phyloP scores from a whole-genome alignment of 2,329 filamentous ascomycete genomes.

The Neopestalotiopsis rosae region DNA sequence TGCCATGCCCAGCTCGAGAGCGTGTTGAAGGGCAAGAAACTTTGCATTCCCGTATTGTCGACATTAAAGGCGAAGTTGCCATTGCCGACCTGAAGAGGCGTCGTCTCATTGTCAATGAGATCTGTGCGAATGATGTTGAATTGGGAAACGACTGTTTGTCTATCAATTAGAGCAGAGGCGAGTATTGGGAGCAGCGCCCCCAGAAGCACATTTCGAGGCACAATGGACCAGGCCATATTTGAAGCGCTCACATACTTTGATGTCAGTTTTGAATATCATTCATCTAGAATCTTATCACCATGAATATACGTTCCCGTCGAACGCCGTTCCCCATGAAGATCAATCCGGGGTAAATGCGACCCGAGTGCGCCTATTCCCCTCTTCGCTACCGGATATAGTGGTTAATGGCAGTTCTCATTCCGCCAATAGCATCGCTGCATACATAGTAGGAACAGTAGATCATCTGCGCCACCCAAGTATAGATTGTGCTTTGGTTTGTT shows the following conservation, averaged over 20 bases:
- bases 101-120: slow-evolving; percentile 32
- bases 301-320: neutral
- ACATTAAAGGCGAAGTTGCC: slow-evolving; percentile 37
- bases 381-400: neutral
- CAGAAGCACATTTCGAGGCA: neutral
- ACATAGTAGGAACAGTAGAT: neutral
- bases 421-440: slow-evolving; percentile 3
- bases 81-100: slow-evolving; percentile 35
- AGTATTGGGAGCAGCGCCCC: neutral
- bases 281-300: neutral
- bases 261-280: neutral
- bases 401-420: neutral
- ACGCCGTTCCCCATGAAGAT: neutral
- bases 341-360: slow-evolving; percentile 15
- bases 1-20: slow-evolving; percentile 37
- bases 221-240: neutral
- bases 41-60: slow-evolving; percentile 37
- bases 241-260: neutral
- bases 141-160: slow-evolving; percentile 27
- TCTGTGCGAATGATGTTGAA: slow-evolving; percentile 30
- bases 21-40: slow-evolving; percentile 34
- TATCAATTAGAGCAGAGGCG: slow-evolving; percentile 19
- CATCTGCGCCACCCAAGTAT: neutral
- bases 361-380: slow-evolving; percentile 7
- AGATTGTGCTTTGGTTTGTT: no score